A percentile compares a stretch with the other conserved stretches of the same genome.
phyloP scores from a whole-genome alignment of 2,329 filamentous ascomycete species.

The Botrytis medusae region DNA sequence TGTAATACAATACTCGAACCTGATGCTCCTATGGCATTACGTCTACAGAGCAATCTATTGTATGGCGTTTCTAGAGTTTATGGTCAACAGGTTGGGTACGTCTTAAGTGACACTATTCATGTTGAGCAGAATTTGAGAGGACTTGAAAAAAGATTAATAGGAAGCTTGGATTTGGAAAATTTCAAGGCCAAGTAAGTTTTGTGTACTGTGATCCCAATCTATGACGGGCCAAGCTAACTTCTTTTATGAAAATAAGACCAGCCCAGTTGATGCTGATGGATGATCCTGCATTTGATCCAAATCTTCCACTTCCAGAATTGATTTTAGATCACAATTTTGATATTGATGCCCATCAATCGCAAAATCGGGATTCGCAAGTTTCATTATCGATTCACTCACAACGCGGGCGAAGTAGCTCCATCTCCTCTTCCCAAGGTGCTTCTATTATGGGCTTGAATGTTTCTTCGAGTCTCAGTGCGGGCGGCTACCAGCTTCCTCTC shows the following conservation, averaged over 20 bases:
- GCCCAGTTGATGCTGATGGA: conserved; percentile 76
- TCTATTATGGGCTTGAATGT: conserved; percentile 47
- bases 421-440: conserved; percentile 26
- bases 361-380: conserved; percentile 37
- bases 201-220: neutral
- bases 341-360: conserved; percentile 25
- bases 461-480: conserved; percentile 47
- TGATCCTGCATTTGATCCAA: conserved; percentile 77
- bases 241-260: conserved; percentile 52
- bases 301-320: conserved; percentile 60
- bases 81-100: conserved; percentile 81
- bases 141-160: conserved; percentile 61
- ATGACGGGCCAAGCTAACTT: conserved; percentile 21
- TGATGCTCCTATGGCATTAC: conserved; percentile 82
- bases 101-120: conserved; percentile 72
- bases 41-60: conserved; percentile 86
- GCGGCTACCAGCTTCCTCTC: conserved; percentile 38
- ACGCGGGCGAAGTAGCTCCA: conserved; percentile 27
- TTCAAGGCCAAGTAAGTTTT: conserved; percentile 62
- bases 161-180: conserved; percentile 59
- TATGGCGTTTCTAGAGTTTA: conserved; percentile 84
- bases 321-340: conserved; percentile 51
- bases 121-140: conserved; percentile 70
- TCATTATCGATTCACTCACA: conserved; percentile 39
- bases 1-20: conserved; percentile 86